A percentile compares a stretch with the other conserved stretches of the same genome.
Evolutionary conservation across 768 basidiomycete species (phyloP).

Genomic region (Lanmaoa rubissima): DNA sequence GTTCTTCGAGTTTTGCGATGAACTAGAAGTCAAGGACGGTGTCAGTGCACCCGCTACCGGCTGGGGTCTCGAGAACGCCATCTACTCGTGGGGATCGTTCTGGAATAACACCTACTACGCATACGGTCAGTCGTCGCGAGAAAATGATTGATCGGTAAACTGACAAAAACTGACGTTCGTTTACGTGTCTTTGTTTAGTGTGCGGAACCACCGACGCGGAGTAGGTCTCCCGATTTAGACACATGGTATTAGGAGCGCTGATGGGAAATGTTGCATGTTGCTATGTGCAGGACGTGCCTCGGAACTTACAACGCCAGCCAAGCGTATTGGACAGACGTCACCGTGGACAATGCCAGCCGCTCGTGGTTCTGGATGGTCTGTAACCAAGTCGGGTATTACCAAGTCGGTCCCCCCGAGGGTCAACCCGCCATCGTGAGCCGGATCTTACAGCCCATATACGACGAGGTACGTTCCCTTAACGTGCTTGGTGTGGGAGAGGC

Average conservation of each 20-base stretch:
- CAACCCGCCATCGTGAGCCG: conserved; percentile 36
- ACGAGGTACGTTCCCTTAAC: conserved; percentile 19
- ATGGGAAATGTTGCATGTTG: conserved; percentile 32
- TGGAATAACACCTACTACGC: conserved; percentile 52
- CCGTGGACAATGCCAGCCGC: conserved; percentile 52
- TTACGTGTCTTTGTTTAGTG: conserved; percentile 36
- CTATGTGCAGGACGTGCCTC: conserved; percentile 33
- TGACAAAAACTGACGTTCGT: background rate
- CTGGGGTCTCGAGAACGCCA: conserved; percentile 62
- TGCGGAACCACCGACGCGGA: conserved; percentile 47
- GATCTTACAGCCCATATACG: conserved; percentile 31
- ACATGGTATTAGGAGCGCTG: conserved; percentile 19
- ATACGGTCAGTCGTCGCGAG: conserved; percentile 36
- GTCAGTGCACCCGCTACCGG: conserved; percentile 44
- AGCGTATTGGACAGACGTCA: conserved; percentile 51
- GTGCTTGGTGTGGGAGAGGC: background rate
- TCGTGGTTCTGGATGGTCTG: conserved; percentile 79
- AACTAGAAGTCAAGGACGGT: conserved; percentile 39
- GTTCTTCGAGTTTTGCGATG: conserved; percentile 42
- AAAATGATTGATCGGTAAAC: background rate
- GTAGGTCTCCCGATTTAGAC: conserved; percentile 36
- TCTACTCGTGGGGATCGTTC: conserved; percentile 58
- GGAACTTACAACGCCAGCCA: conserved; percentile 40
- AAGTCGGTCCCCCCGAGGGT: conserved; percentile 37
- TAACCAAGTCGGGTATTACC: conserved; percentile 61